Evolutionary conservation across 179 eudicot genomes (phyloP).

Genomic region (Actinidia chinensis): DNA sequence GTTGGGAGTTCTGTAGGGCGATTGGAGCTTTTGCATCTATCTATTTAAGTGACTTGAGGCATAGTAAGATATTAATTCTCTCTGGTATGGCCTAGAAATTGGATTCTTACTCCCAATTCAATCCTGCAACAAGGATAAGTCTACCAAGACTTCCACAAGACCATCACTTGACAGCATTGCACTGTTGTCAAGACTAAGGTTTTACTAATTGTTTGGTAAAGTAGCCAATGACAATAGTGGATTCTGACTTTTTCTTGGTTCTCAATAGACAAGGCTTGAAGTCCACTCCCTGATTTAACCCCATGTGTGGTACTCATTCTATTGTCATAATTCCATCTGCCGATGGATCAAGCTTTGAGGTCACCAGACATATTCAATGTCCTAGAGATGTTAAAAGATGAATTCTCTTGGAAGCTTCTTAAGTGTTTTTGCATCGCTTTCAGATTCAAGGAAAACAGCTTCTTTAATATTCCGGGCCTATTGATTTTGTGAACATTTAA

Average conservation of each 20-base stretch:
- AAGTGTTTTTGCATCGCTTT: background rate
- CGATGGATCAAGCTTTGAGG: background rate
- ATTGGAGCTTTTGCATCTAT: conserved; percentile 17
- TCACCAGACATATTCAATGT: background rate
- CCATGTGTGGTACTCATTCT: conserved; percentile 30
- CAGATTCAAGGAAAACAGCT: background rate
- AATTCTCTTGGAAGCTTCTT: background rate
- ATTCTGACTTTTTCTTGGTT: background rate
- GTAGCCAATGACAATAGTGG: background rate
- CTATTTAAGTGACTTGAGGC: conserved; percentile 13
- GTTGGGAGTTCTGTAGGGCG: conserved; percentile 15
- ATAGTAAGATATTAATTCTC: conserved; percentile 8
- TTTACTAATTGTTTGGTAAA: conserved; percentile 13
- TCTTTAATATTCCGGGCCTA: background rate
- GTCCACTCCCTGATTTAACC: background rate
- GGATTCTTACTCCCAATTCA: conserved; percentile 19
- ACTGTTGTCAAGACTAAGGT: conserved; percentile 10
- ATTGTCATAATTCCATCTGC: conserved; percentile 1
- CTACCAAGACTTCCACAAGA: conserved; percentile 8
- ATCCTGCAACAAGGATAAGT: conserved; percentile 17
- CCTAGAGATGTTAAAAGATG: background rate
- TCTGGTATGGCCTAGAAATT: conserved; percentile 13
- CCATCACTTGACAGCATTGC: conserved; percentile 16
- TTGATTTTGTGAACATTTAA: background rate
- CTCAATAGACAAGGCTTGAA: background rate